Evolutionary conservation across 805 yeast species (phyloP).

Genomic region (Cyberlindnera mycetangii): DNA sequence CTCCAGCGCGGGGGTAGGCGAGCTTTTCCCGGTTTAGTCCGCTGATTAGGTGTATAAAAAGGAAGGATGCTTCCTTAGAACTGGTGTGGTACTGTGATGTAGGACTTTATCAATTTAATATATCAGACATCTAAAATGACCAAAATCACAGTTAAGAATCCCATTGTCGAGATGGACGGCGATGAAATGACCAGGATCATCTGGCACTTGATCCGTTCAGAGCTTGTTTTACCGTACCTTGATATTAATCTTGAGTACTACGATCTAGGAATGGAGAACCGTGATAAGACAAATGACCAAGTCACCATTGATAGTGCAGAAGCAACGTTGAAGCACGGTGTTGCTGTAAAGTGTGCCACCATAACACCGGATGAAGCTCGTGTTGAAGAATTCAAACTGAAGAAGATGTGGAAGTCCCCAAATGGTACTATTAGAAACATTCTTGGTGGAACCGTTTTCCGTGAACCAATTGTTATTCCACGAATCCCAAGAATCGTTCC

Average conservation of each 20-base stretch:
- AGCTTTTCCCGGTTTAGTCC: no score
- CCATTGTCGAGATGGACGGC: slow-evolving; percentile 96
- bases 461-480: slow-evolving; percentile 93
- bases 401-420: slow-evolving; percentile 97
- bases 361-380: slow-evolving; percentile 98
- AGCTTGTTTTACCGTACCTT: slow-evolving; percentile 80
- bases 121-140: no score
- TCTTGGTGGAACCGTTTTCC: slow-evolving; percentile 93
- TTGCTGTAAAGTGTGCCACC: slow-evolving; percentile 96
- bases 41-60: no score
- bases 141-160: slow-evolving; percentile 79
- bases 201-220: slow-evolving; percentile 87
- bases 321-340: slow-evolving; percentile 85
- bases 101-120: no score
- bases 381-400: slow-evolving; percentile 83
- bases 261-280: slow-evolving; percentile 81
- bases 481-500: slow-evolving; percentile 85
- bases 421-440: slow-evolving; percentile 96
- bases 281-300: slow-evolving; percentile 85
- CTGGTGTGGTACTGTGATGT: no score
- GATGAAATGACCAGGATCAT: slow-evolving; percentile 97
- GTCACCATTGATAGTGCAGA: slow-evolving; percentile 88
- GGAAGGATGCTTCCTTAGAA: no score
- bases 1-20: no score
- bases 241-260: slow-evolving; percentile 88